phyloP scores from a whole-genome alignment of 1,284 basidiomycete genomes.

The Tetrapyrgos nigripes region DNA sequence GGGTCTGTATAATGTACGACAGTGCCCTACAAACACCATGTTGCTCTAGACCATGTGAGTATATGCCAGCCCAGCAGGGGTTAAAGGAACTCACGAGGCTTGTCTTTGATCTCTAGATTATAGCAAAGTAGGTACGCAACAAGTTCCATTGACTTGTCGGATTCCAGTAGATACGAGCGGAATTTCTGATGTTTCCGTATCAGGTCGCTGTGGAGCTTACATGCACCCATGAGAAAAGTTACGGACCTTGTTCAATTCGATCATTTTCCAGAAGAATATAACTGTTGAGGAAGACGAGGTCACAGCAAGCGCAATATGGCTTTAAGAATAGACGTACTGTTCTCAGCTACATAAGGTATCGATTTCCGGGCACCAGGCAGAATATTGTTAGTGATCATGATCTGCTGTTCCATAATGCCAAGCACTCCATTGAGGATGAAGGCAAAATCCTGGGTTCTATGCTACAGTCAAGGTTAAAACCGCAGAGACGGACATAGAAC shows the following conservation, averaged over 20 bases:
- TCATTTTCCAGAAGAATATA: conserved; percentile 88
- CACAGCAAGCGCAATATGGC: conserved; percentile 1
- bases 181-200: too few species aligned
- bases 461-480: conserved; percentile 52
- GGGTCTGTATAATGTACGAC: conserved; percentile 90
- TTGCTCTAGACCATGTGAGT: conserved; percentile 62
- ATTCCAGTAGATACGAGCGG: conserved; percentile 78
- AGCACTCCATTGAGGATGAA: conserved; percentile 82
- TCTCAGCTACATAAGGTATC: conserved; percentile 82
- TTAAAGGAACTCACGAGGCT: conserved; percentile 68
- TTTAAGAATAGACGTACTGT: conserved; percentile 55
- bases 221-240: not conserved
- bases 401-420: conserved; percentile 76
- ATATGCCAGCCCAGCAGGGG: conserved; percentile 15
- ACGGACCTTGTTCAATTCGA: conserved; percentile 88
- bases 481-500: not conserved
- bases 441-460: conserved; percentile 86
- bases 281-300: conserved; percentile 49
- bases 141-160: conserved; percentile 78
- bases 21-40: conserved; percentile 90
- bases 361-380: conserved; percentile 85
- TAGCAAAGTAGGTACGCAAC: conserved; percentile 82
- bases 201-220: conserved; percentile 2
- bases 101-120: conserved; percentile 87
- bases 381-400: conserved; percentile 74